Percentiles rank a stretch among this genome's conserved stretches.
These are phyloP conservation scores for Hypomyces perniciosus DNA, from an alignment of 2,329 filamentous ascomycete genomes.

Conservation along the genomic window DNA sequence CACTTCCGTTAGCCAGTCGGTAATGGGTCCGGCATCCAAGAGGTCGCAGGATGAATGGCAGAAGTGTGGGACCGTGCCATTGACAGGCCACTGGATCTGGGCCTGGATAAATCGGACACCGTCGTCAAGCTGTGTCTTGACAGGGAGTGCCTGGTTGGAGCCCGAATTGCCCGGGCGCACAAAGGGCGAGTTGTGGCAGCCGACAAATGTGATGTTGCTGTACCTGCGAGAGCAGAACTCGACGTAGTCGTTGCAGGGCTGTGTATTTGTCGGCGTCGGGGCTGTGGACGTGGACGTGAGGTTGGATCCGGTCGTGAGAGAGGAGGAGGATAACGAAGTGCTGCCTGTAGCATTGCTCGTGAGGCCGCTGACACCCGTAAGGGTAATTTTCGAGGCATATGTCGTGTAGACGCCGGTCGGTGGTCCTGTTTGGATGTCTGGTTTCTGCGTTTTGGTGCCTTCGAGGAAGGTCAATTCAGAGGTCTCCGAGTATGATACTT, in stretches of 20 bases:
- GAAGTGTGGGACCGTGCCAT: constrained; percentile 56
- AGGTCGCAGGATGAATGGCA: constrained; percentile 83
- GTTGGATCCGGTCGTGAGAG: constrained; percentile 36
- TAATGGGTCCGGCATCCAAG: constrained; percentile 73
- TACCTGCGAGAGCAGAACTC: constrained; percentile 74
- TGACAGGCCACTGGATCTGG: constrained; percentile 54
- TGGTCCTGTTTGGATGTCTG: constrained; percentile 33
- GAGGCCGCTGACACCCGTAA: constrained; percentile 22
- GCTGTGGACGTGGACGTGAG: constrained; percentile 33
- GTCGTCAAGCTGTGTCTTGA: constrained; percentile 69
- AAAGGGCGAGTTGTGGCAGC: constrained; percentile 79
- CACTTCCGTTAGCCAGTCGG: constrained; percentile 64
- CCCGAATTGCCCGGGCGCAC: constrained; percentile 62
- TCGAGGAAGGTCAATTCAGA: constrained; percentile 31
- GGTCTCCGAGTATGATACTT: constrained; percentile 26
- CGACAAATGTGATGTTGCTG: constrained; percentile 74
- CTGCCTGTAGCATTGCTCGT: constrained; percentile 22
- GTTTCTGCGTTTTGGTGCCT: constrained; percentile 31
- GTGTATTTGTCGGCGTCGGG: constrained; percentile 58
- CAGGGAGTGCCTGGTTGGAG: constrained; percentile 65
- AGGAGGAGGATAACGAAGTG: constrained; percentile 33
- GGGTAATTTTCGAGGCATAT: constrained; percentile 37
- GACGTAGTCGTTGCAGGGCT: constrained; percentile 71
- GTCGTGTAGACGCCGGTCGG: constrained; percentile 42
- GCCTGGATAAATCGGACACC: constrained; percentile 61